Evolutionary conservation across 1,284 basidiomycete genomes (phyloP).

Genomic region (Pseudozyma pruni): DNA sequence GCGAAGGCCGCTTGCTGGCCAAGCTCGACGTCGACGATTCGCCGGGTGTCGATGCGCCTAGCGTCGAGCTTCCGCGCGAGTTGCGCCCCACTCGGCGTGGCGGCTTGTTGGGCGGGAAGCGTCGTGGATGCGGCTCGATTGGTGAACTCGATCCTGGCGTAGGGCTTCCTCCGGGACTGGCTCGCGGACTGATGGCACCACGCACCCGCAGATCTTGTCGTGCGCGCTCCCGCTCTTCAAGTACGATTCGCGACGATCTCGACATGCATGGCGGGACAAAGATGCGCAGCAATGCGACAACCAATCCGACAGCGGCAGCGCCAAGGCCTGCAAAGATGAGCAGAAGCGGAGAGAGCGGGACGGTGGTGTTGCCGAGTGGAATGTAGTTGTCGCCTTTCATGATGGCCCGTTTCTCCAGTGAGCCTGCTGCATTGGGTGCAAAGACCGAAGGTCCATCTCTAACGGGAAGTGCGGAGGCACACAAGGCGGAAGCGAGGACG

Average conservation of each 20-base stretch:
- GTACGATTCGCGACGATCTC: slow-evolving; percentile 32
- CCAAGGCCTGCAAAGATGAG: slow-evolving; percentile 38
- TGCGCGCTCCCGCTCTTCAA: slow-evolving; percentile 42
- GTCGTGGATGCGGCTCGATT: slow-evolving; percentile 2
- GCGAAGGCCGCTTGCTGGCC: slow-evolving; percentile 18
- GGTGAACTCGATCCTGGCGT: slow-evolving; percentile 30
- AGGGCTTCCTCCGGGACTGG: slow-evolving; percentile 30
- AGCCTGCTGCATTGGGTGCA: slow-evolving; percentile 15
- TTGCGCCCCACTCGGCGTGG: slow-evolving; percentile 28
- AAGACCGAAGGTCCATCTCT: slow-evolving; percentile 28
- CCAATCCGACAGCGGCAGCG: slow-evolving; percentile 19
- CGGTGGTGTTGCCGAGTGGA: slow-evolving; percentile 32
- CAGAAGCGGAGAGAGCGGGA: slow-evolving; percentile 39
- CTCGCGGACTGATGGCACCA: slow-evolving; percentile 32
- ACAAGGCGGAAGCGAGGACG: slow-evolving; percentile 18
- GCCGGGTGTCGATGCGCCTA: slow-evolving; percentile 15
- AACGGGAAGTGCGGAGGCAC: slow-evolving; percentile 19
- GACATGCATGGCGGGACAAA: slow-evolving; percentile 35
- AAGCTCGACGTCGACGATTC: slow-evolving; percentile 15
- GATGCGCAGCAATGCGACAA: slow-evolving; percentile 28
- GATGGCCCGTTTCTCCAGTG: slow-evolving; percentile 43
- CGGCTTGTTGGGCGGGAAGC: slow-evolving; percentile 37
- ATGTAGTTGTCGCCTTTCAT: slow-evolving; percentile 52
- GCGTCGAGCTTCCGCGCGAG: slow-evolving; percentile 23
- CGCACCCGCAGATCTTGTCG: slow-evolving; percentile 39